phyloP scores from a whole-genome alignment of 2,329 filamentous ascomycete genomes.

The Trichophyton rubrum region DNA sequence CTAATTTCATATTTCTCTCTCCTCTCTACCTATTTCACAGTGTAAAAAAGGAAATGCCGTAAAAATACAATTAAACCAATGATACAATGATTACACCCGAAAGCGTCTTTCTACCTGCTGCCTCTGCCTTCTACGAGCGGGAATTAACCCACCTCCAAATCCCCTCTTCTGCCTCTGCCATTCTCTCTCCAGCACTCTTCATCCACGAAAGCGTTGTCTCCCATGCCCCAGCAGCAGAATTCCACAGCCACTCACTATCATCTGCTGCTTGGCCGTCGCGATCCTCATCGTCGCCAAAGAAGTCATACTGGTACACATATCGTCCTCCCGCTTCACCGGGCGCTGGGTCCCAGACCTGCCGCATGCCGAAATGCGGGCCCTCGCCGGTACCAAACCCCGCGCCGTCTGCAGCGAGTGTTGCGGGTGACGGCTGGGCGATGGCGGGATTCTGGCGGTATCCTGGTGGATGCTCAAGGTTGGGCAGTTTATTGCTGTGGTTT shows the following conservation, averaged over 20 bases:
- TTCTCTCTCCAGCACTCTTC: constrained; percentile 17
- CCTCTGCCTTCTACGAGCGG: no score
- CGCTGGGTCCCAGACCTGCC: constrained; percentile 12
- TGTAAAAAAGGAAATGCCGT: no score
- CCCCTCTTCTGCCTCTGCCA: constrained; percentile 40
- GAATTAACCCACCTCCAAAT: constrained; percentile 28
- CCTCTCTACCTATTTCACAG: not conserved
- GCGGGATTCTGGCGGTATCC: constrained; percentile 20
- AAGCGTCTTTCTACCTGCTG: no score
- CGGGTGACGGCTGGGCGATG: constrained; percentile 5
- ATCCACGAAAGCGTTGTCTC: constrained; percentile 18
- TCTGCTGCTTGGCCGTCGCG: constrained; percentile 37
- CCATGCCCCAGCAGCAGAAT: constrained; percentile 23
- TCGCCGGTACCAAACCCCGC: not conserved
- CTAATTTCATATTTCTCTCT: not conserved
- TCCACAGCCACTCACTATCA: constrained; percentile 52
- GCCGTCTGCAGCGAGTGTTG: not conserved
- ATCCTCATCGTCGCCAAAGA: not conserved
- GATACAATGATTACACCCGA: no score
- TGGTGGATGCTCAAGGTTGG: constrained; percentile 19
- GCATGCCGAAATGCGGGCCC: not conserved
- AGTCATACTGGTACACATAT: constrained; percentile 10
- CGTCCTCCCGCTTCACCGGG: constrained; percentile 11
- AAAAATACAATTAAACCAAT: no score
- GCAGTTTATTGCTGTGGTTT: not conserved